Base-by-base conservation (phyloP, 805 yeast genomes). In the Lachancea lanzarotensis region DNA sequence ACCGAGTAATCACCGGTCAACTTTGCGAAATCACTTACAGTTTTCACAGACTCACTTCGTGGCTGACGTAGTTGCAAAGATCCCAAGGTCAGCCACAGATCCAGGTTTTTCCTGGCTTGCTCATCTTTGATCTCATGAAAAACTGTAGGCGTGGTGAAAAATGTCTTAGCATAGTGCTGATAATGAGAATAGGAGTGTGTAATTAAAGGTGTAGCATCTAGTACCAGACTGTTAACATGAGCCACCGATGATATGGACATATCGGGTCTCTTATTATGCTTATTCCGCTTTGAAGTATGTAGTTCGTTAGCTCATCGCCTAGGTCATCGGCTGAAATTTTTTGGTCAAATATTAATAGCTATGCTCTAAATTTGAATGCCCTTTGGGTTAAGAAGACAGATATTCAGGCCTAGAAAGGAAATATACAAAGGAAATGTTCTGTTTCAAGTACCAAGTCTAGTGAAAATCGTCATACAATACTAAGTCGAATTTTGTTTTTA, bases 181-280 rank as follows among this genome's bases (percentile, higher is more conserved):
- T 93, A 70, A 17, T 81, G 76, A 2, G 89, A 74, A 11, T 85
- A 86, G 4, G 93, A 74, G 56, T 87, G 95, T 1, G 95, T 84
- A 54, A 93, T 84, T 53, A 93, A 69, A 5, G 98, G 98, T 41
- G 96, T 93, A 2, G 98, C 98, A 74, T 93, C 98, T 52, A 93
- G 73, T 29, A 87, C 85, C 45, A 95, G 70, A 1, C 81, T 70
- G 49, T 75, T 70, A 26, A 80, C 76, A 48, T 69, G 72, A 9
- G 52, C 45, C n/a, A 26, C 45, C 3, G 39, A 25, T n/a, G 40
- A 32, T 26, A 40, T 30, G 34, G 42, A 46, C 70, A 68, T 41
- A 74, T 74, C 60, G 70, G 69, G 42, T 70, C 60, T 55, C 67
- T 68, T 46, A 65, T 57, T 32, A 26, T 43, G 38, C 42, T 12